A percentile compares a stretch with the other conserved stretches of the same genome.
Evolutionary conservation across 2,329 filamentous ascomycete genomes (phyloP).

Genomic region (Hymenoscyphus fraxineus): DNA sequence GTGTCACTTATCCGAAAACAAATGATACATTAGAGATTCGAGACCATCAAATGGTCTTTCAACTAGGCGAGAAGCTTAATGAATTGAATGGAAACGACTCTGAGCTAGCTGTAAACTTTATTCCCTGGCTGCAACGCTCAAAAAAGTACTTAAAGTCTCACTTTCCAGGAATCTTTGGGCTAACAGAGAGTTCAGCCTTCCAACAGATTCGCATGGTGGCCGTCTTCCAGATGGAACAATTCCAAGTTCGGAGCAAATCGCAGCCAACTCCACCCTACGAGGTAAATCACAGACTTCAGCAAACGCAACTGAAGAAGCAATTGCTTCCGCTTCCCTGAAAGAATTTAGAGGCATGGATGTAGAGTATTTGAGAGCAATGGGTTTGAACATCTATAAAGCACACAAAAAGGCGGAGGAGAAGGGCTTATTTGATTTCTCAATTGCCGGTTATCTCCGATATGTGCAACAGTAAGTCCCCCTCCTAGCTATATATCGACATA

Average conservation of each 20-base stretch:
- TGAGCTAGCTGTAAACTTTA: constrained; percentile 34
- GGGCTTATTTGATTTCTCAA: constrained; percentile 67
- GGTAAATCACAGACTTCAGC: constrained; percentile 16
- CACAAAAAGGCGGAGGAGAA: constrained; percentile 54
- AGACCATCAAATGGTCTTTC: constrained; percentile 63
- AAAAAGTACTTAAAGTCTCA: constrained; percentile 38
- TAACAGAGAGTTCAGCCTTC: constrained; percentile 6
- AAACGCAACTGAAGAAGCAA: constrained; percentile 20
- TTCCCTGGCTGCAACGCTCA: constrained; percentile 57
- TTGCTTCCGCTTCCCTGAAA: constrained; percentile 13
- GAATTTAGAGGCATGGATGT: constrained; percentile 14
- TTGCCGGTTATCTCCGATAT: constrained; percentile 66
- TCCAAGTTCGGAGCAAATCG: constrained; percentile 19
- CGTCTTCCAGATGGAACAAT: constrained; percentile 21
- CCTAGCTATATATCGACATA: constrained; percentile 31
- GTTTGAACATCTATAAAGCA: constrained; percentile 24
- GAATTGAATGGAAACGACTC: constrained; percentile 45
- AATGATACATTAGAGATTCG: constrained; percentile 46
- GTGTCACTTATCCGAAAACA: constrained; percentile 32
- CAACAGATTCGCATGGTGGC: constrained; percentile 14
- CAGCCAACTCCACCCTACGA: constrained; percentile 18
- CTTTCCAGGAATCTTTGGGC: background rate
- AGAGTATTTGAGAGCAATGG: constrained; percentile 51
- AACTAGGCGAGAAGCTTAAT: constrained; percentile 58
- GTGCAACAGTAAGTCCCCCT: constrained; percentile 62